A percentile compares a stretch with the other conserved stretches of the same genome.
Conservation (phyloP, 78 protist genomes). For the Neovahlkampfia damariscottae region DNA sequence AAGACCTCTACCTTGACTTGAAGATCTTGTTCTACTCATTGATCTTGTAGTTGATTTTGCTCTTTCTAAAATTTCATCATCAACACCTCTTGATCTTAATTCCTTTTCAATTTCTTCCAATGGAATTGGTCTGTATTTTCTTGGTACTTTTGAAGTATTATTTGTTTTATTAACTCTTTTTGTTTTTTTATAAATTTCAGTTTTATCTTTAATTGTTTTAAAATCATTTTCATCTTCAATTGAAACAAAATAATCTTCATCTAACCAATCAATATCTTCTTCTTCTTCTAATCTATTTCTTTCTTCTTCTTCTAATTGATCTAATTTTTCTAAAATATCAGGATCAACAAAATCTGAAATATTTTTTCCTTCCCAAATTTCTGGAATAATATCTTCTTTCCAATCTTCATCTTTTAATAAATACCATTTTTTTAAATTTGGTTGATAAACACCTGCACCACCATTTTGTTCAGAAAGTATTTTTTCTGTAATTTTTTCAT, state of each 20-base stretch:
- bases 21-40: background rate
- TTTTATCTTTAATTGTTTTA: constrained; percentile 2
- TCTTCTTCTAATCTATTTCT: constrained; percentile 21
- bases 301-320: constrained; percentile 77
- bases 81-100: background rate
- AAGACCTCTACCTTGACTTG: background rate
- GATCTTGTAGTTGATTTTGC: background rate
- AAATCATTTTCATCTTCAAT: background rate
- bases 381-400: constrained; percentile 91
- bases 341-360: constrained; percentile 92
- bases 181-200: background rate
- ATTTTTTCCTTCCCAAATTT: constrained; percentile 95
- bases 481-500: background rate
- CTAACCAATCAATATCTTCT: constrained; percentile 9
- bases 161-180: background rate
- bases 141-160: background rate
- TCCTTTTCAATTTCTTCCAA: background rate
- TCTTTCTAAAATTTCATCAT: background rate
- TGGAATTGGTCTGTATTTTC: background rate
- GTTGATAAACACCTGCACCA: constrained; percentile 48
- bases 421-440: constrained; percentile 29
- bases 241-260: background rate
- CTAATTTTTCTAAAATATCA: constrained; percentile 63
- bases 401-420: constrained; percentile 56
- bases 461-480: constrained; percentile 40